phyloP scores from a whole-genome alignment of 306 rosid genomes.

The Clitoria ternatea region DNA sequence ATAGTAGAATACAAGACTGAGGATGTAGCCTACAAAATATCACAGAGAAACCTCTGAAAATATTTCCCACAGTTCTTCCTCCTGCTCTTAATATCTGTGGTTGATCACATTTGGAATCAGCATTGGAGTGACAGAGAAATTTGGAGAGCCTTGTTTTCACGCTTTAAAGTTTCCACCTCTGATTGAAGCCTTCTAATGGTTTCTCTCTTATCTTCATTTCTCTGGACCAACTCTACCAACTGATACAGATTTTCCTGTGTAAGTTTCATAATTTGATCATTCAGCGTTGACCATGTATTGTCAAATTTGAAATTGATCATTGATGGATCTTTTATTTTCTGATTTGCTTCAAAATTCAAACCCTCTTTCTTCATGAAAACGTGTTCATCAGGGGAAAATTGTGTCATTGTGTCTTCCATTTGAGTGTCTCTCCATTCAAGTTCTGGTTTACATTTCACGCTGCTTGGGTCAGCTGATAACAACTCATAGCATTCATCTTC shows the following conservation, averaged over 20 bases:
- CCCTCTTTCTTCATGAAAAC: conserved; percentile 10
- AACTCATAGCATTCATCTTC: conserved; percentile 21
- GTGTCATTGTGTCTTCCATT: conserved; percentile 17
- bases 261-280: conserved; percentile 40
- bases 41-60: conserved; percentile 39
- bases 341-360: conserved; percentile 18
- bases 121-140: conserved; percentile 35
- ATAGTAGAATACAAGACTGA: conserved; percentile 5
- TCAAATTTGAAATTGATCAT: conserved; percentile 17
- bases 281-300: conserved; percentile 17
- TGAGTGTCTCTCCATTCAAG: conserved; percentile 23
- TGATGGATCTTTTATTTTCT: conserved; percentile 26
- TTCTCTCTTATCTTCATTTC: conserved; percentile 56
- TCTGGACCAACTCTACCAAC: conserved; percentile 41
- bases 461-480: conserved; percentile 18
- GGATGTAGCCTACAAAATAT: conserved; percentile 15
- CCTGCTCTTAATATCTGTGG: conserved; percentile 27
- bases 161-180: conserved; percentile 42
- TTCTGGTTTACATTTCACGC: background rate
- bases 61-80: conserved; percentile 24
- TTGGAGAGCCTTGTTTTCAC: conserved; percentile 39
- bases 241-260: conserved; percentile 41
- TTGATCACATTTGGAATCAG: conserved; percentile 28
- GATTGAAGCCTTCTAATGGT: conserved; percentile 45
- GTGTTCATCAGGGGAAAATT: background rate